Evolutionary conservation across 2,329 filamentous ascomycete genomes (phyloP).

Genomic region (Cytospora paraplurivora): DNA sequence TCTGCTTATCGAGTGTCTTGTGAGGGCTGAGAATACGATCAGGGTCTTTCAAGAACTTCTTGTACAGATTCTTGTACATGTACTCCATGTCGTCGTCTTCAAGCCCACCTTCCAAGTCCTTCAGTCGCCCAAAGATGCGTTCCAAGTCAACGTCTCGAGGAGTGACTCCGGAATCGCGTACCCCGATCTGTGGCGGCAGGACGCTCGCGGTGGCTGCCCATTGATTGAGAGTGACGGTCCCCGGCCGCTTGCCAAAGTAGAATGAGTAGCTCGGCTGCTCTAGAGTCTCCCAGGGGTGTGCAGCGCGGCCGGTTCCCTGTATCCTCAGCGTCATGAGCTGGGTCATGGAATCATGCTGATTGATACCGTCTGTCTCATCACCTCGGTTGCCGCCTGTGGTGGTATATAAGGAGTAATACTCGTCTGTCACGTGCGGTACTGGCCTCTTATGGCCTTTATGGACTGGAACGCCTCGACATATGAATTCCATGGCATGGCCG

Average conservation of each 20-base stretch:
- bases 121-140: constrained; percentile 60
- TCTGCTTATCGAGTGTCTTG: constrained; percentile 68
- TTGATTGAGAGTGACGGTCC: constrained; percentile 72
- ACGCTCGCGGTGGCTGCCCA: constrained; percentile 64
- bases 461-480: constrained; percentile 58
- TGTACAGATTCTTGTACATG: constrained; percentile 67
- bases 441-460: constrained; percentile 57
- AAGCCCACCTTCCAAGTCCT: constrained; percentile 57
- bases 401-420: constrained; percentile 59
- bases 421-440: constrained; percentile 57
- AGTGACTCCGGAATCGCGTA: constrained; percentile 59
- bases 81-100: constrained; percentile 60
- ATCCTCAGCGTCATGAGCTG: constrained; percentile 60
- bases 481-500: constrained; percentile 57
- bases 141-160: constrained; percentile 63
- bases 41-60: constrained; percentile 66
- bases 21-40: constrained; percentile 64
- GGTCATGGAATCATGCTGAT: constrained; percentile 57
- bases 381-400: constrained; percentile 51
- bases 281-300: constrained; percentile 67
- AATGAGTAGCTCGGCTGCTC: constrained; percentile 75
- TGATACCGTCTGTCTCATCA: constrained; percentile 49
- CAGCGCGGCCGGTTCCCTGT: constrained; percentile 45
- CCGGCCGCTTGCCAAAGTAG: constrained; percentile 65
- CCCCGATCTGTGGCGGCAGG: constrained; percentile 56